phyloP scores from a whole-genome alignment of 2,329 filamentous ascomycete genomes.

The Phaeosphaeriaceae sp. region DNA sequence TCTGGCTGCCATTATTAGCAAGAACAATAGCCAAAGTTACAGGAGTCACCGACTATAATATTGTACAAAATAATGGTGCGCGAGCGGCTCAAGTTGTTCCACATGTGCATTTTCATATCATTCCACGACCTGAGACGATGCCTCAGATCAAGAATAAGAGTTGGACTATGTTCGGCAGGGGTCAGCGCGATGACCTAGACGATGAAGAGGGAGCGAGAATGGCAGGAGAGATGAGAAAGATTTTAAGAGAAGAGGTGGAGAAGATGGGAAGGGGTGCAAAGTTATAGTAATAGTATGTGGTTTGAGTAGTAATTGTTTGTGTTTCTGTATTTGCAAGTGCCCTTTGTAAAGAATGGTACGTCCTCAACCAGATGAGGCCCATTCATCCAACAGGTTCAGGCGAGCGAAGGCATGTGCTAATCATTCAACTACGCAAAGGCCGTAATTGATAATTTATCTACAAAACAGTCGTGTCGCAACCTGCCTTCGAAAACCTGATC shows the following conservation, averaged over 20 bases:
- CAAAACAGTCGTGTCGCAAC: no score
- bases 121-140: conserved; percentile 72
- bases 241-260: conserved; percentile 48
- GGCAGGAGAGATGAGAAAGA: conserved; percentile 57
- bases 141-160: conserved; percentile 63
- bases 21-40: conserved; percentile 72
- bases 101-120: conserved; percentile 94
- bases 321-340: background rate
- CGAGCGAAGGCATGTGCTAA: conserved; percentile 1
- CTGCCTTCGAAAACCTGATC: background rate
- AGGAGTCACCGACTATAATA: conserved; percentile 85
- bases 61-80: conserved; percentile 92
- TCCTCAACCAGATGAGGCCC: background rate
- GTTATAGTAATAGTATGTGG: background rate
- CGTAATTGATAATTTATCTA: background rate
- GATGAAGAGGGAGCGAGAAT: conserved; percentile 72
- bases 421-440: conserved; percentile 1
- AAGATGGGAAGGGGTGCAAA: conserved; percentile 21
- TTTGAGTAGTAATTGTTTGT: background rate
- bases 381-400: background rate
- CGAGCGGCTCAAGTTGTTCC: conserved; percentile 90
- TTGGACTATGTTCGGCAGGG: conserved; percentile 84
- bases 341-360: background rate
- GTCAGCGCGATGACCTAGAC: conserved; percentile 74
- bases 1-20: conserved; percentile 73